These are phyloP conservation scores for Coemansia sp. DNA, from an alignment of 192 early-diverging fungal species.

Conservation along the genomic window DNA sequence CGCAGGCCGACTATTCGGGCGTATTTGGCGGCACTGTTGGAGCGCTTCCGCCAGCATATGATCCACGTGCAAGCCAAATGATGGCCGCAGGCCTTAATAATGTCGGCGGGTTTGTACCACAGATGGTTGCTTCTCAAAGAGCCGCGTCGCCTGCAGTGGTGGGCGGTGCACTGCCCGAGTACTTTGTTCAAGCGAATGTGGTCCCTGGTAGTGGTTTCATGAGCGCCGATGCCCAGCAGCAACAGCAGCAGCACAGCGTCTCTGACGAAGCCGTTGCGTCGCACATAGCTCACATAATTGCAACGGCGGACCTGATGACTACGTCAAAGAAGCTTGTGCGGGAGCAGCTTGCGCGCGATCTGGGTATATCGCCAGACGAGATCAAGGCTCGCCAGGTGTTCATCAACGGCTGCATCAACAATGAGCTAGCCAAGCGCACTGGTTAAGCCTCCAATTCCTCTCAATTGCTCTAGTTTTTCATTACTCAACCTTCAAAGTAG, in stretches of 20 bases:
- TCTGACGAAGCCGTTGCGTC: slow-evolving; percentile 68
- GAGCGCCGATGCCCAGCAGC: not conserved
- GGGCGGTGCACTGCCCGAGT: slow-evolving; percentile 27
- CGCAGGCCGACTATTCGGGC: slow-evolving; percentile 24
- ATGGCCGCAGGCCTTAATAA: slow-evolving; percentile 2
- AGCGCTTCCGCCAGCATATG: slow-evolving; percentile 40
- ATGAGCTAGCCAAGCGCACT: slow-evolving; percentile 46
- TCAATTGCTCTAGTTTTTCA: not conserved
- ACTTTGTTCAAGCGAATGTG: slow-evolving; percentile 23
- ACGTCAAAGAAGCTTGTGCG: slow-evolving; percentile 97
- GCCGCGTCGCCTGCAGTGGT: slow-evolving; percentile 28
- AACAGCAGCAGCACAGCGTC: slow-evolving; percentile 28
- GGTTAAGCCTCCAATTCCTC: not conserved
- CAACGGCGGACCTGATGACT: slow-evolving; percentile 87
- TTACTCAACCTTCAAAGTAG: not conserved
- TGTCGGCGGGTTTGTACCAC: slow-evolving; percentile 12
- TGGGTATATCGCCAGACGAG: slow-evolving; percentile 35
- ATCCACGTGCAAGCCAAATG: slow-evolving; percentile 46
- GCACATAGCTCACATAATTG: slow-evolving; percentile 76
- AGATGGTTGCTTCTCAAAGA: slow-evolving; percentile 18
- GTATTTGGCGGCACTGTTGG: slow-evolving; percentile 3
- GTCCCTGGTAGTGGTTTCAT: not conserved
- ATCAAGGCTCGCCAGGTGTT: slow-evolving; percentile 27
- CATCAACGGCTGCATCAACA: slow-evolving; percentile 44
- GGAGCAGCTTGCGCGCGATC: slow-evolving; percentile 55